Conservation (phyloP, 768 basidiomycete species). For the Hydnomerulius pinastri region DNA sequence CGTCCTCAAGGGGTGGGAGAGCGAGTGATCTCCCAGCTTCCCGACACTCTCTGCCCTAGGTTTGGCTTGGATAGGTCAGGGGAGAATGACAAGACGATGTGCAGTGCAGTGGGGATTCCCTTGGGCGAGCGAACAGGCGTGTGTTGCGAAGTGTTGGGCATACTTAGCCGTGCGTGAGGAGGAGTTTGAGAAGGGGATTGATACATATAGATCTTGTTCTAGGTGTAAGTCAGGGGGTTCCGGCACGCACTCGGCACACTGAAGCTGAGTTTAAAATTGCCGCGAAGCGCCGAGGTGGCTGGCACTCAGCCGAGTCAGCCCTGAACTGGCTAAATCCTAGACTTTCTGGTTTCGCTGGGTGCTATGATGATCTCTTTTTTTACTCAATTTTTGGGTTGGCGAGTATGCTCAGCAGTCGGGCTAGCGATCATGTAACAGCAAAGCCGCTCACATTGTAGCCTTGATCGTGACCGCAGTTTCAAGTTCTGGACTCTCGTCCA, state of each 20-base stretch:
- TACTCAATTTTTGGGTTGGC: not conserved
- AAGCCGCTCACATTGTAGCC: too few relatives aligned
- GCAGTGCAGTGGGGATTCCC: constrained; percentile 1
- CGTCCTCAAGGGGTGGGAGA: constrained; percentile 42
- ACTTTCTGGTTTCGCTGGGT: constrained; percentile 15
- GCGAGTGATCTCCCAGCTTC: constrained; percentile 44
- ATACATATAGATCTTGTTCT: constrained; percentile 21
- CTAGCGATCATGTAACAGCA: too few relatives aligned
- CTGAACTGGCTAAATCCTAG: too few relatives aligned
- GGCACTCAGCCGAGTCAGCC: too few relatives aligned
- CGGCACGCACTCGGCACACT: too few relatives aligned
- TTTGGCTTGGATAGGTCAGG: not conserved
- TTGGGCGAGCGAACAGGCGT: not conserved
- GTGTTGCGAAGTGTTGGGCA: constrained; percentile 6
- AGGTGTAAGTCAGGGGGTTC: constrained; percentile 8
- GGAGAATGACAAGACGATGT: not conserved
- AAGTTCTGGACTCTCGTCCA: too few relatives aligned
- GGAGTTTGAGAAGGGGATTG: not conserved
- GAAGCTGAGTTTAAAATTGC: too few relatives aligned
- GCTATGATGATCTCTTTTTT: constrained; percentile 21
- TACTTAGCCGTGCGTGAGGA: constrained; percentile 1
- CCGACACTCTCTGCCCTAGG: not conserved
- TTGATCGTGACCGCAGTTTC: too few relatives aligned
- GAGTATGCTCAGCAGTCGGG: not conserved
- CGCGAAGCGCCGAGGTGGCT: too few relatives aligned